Conservation (phyloP, 2,329 filamentous ascomycete species). For the Cordyceps fumosorosea region DNA sequence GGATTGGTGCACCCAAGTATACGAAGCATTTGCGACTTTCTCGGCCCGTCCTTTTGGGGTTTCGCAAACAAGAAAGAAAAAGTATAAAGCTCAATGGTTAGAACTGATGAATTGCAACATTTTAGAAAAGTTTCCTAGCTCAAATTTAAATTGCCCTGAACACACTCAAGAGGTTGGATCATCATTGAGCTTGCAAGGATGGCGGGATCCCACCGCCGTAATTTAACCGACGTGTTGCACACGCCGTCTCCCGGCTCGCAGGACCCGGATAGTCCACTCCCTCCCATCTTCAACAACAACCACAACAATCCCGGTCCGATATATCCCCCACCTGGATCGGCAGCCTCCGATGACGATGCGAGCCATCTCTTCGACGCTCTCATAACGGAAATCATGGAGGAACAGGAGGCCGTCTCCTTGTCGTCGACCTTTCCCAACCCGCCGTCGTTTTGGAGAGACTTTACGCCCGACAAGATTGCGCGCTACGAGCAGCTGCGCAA, state of each 20-base stretch:
- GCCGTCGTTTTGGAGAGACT: conserved; percentile 83
- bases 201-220: conserved; percentile 15
- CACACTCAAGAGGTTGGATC: conserved; percentile 8
- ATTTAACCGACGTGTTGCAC: conserved; percentile 24
- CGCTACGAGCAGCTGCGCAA: conserved; percentile 42
- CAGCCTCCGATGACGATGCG: background rate
- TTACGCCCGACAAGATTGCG: conserved; percentile 68
- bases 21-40: conserved; percentile 7
- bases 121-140: background rate
- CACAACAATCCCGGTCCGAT: background rate
- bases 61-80: background rate
- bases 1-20: conserved; percentile 8
- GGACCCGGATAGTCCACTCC: background rate
- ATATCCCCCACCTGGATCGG: background rate
- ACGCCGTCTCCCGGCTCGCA: conserved; percentile 10
- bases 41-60: background rate
- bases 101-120: background rate
- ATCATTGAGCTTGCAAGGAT: conserved; percentile 7
- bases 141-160: background rate
- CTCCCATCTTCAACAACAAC: background rate
- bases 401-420: conserved; percentile 39
- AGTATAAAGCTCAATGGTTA: conserved; percentile 4
- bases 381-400: conserved; percentile 47
- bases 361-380: background rate
- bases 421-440: conserved; percentile 75